Conservation (phyloP, 1,284 basidiomycete genomes). For the Coniophora puteana region DNA sequence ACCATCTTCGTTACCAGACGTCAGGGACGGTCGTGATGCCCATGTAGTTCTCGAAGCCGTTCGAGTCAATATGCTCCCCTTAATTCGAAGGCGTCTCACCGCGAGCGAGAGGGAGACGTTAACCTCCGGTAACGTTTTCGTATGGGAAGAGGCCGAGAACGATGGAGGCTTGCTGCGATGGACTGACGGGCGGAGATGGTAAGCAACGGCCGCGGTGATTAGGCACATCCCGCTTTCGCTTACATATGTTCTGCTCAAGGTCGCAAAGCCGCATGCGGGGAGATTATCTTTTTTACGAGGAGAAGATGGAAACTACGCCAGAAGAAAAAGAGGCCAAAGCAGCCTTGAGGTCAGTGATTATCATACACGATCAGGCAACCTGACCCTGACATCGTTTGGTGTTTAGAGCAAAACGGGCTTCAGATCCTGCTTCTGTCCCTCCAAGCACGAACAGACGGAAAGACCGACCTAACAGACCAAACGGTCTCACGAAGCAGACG, state of each 20-base stretch:
- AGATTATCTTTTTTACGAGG: conserved; percentile 76
- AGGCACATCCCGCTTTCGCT: not conserved
- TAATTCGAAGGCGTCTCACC: conserved; percentile 66
- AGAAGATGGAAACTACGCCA: conserved; percentile 72
- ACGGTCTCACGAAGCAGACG: conserved; percentile 76
- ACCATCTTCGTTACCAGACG: conserved; percentile 56
- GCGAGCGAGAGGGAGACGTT: conserved; percentile 65
- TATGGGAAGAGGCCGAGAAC: conserved; percentile 80
- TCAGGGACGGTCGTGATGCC: conserved; percentile 67
- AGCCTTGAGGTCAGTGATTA: conserved; percentile 55
- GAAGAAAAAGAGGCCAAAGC: conserved; percentile 74
- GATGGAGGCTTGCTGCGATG: conserved; percentile 72
- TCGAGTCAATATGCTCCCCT: conserved; percentile 60
- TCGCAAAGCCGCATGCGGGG: conserved; percentile 80
- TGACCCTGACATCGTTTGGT: conserved; percentile 9
- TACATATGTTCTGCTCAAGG: conserved; percentile 37
- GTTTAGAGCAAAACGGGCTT: conserved; percentile 54
- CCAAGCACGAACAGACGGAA: conserved; percentile 61
- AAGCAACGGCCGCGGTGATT: conserved; percentile 13
- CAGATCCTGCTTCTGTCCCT: conserved; percentile 53
- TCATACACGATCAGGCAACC: conserved; percentile 9
- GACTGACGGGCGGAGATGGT: conserved; percentile 78
- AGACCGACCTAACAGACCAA: conserved; percentile 68
- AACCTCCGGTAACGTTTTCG: conserved; percentile 69
- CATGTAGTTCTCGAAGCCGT: conserved; percentile 74